phyloP scores from a whole-genome alignment of 495 filamentous ascomycete species.

The Friedmanniomyces simplex region DNA sequence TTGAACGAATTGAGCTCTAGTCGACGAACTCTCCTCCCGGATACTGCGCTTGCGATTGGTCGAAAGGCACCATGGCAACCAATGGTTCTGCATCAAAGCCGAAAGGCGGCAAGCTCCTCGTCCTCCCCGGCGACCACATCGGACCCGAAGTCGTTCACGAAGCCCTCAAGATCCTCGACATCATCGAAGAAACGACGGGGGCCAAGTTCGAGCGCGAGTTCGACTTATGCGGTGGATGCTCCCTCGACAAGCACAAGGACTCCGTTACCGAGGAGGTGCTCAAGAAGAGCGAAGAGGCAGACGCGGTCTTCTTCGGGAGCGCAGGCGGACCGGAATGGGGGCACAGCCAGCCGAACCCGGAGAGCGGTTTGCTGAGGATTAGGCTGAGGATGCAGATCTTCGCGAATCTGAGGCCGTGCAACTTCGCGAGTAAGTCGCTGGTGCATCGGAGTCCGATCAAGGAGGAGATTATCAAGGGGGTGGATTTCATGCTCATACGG shows the following conservation, averaged over 20 bases:
- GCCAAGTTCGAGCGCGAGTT: slow-evolving; percentile 36
- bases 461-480: slow-evolving; percentile 37
- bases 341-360: slow-evolving; percentile 34
- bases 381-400: slow-evolving; percentile 41
- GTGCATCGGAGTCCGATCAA: slow-evolving; percentile 37
- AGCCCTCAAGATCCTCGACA: slow-evolving; percentile 42
- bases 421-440: slow-evolving; percentile 34
- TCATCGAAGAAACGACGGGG: slow-evolving; percentile 32
- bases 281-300: slow-evolving; percentile 33
- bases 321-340: slow-evolving; percentile 43
- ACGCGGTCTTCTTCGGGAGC: slow-evolving; percentile 41
- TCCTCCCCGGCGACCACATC: slow-evolving; percentile 46
- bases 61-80: background rate
- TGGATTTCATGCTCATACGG: slow-evolving; percentile 41
- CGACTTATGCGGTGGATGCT: slow-evolving; percentile 40
- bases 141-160: slow-evolving; percentile 46
- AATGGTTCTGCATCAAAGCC: background rate
- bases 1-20: background rate
- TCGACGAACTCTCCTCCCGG: background rate
- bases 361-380: slow-evolving; percentile 38
- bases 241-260: slow-evolving; percentile 38
- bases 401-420: slow-evolving; percentile 42
- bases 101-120: slow-evolving; percentile 36
- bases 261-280: slow-evolving; percentile 38
- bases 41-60: too few species aligned